phyloP scores from a whole-genome alignment of 192 early-diverging fungal genomes.

The Funneliformis geosporum region DNA sequence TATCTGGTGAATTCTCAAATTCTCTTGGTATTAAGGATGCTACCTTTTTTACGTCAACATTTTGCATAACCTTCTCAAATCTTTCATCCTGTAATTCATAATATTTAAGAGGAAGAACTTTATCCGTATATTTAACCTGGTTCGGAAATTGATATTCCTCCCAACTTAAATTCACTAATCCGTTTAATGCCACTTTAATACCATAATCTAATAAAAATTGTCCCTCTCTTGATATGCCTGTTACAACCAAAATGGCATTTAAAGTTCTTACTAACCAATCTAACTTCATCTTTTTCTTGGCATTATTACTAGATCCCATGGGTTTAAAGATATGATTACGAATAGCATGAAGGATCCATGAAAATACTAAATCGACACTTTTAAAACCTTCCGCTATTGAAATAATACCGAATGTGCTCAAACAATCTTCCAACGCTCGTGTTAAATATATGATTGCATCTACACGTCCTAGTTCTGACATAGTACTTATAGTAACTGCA shows the following conservation, averaged over 20 bases:
- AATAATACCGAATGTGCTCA: not conserved
- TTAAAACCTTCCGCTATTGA: not conserved
- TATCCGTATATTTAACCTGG: not conserved
- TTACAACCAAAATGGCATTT: conserved; percentile 52
- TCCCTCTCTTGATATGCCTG: not conserved
- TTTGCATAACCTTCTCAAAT: conserved; percentile 7
- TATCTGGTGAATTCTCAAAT: not conserved
- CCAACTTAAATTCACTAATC: conserved; percentile 39
- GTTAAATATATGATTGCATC: not conserved
- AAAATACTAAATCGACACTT: conserved; percentile 31
- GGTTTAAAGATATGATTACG: conserved; percentile 16
- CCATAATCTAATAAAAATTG: conserved; percentile 32
- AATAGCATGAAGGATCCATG: conserved; percentile 41
- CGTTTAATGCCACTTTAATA: conserved; percentile 34
- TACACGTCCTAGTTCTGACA: conserved; percentile 1
- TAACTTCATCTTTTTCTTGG: conserved; percentile 26
- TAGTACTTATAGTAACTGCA: not conserved
- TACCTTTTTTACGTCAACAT: not conserved
- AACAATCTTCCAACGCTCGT: conserved; percentile 15
- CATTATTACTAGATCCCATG: not conserved
- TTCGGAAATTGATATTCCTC: conserved; percentile 11
- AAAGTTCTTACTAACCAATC: conserved; percentile 52
- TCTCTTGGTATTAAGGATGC: conserved; percentile 7
- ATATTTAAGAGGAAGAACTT: not conserved
- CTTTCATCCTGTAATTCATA: conserved; percentile 4